A percentile compares a stretch with the other conserved stretches of the same genome.
Evolutionary conservation across 495 filamentous ascomycete species (phyloP).

Genomic region (Lepidopterella palustris): DNA sequence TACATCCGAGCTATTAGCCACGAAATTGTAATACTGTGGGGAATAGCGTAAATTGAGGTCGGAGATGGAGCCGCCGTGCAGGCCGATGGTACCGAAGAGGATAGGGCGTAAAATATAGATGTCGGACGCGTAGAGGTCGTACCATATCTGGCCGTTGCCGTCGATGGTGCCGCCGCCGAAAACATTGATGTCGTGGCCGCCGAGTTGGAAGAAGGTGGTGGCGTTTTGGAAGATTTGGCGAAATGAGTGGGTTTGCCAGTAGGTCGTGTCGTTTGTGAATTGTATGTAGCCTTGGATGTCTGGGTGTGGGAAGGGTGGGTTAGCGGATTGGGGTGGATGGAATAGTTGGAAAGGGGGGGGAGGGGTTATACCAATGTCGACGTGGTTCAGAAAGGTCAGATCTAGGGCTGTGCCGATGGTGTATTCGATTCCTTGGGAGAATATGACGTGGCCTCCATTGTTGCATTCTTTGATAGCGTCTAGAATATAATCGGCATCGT

Average conservation of each 20-base stretch:
- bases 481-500: constrained; percentile 56
- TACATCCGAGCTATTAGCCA: constrained; percentile 61
- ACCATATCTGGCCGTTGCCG: constrained; percentile 67
- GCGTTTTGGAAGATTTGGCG: constrained; percentile 57
- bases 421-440: constrained; percentile 49
- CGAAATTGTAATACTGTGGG: constrained; percentile 62
- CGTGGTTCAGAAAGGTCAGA: constrained; percentile 55
- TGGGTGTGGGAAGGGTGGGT: no score
- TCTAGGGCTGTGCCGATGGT: constrained; percentile 60
- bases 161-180: constrained; percentile 58
- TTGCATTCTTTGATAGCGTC: constrained; percentile 57
- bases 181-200: constrained; percentile 61
- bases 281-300: constrained; percentile 50
- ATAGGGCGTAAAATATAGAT: constrained; percentile 53
- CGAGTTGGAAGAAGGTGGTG: constrained; percentile 63
- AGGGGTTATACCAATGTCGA: constrained; percentile 45
- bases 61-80: constrained; percentile 55
- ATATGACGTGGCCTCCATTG: constrained; percentile 59
- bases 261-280: constrained; percentile 60
- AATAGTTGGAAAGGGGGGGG: constrained; percentile 19
- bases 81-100: constrained; percentile 55
- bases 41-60: constrained; percentile 56
- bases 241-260: constrained; percentile 61
- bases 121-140: constrained; percentile 41
- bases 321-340: no score